Evolutionary conservation across 2,329 filamentous ascomycete species (phyloP).

Genomic region (Aspergillus novofumigatus): DNA sequence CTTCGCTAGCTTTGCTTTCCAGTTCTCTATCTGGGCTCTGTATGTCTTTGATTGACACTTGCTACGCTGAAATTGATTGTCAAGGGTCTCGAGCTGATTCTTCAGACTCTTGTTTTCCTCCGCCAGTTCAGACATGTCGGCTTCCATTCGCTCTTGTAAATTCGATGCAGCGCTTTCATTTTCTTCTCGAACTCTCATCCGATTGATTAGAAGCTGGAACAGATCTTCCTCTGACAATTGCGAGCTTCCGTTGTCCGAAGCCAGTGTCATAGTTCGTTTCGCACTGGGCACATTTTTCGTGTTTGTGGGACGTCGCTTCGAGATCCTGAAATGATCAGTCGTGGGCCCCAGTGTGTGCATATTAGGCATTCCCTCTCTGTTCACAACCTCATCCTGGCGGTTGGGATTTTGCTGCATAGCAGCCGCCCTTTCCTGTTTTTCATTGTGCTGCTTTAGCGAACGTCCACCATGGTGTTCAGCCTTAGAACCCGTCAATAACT

Average conservation of each 20-base stretch:
- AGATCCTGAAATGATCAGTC: conserved; percentile 8
- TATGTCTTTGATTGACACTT: conserved; percentile 17
- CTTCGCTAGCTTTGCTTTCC: conserved; percentile 32
- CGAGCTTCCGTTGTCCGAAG: not conserved
- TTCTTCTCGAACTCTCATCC: conserved; percentile 33
- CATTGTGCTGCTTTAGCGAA: not conserved
- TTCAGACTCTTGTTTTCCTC: conserved; percentile 27
- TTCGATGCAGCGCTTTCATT: conserved; percentile 20
- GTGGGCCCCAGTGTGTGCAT: not conserved
- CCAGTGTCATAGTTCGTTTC: not conserved
- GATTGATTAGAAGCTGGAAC: conserved; percentile 33
- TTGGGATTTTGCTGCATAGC: not conserved
- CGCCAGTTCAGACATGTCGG: conserved; percentile 18
- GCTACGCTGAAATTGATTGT: conserved; percentile 17
- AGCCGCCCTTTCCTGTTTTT: not conserved
- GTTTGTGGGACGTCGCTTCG: conserved; percentile 14
- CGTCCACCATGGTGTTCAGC: not conserved
- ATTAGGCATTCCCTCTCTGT: not conserved
- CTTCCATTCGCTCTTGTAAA: conserved; percentile 25
- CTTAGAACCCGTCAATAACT: not conserved
- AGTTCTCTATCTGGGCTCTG: conserved; percentile 25
- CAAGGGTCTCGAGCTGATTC: conserved; percentile 16
- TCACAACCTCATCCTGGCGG: not conserved
- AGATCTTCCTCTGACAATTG: conserved; percentile 32
- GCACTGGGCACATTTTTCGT: not conserved